Base-by-base conservation (phyloP, 2,329 filamentous ascomycete genomes). In the Fusarium sp. region DNA sequence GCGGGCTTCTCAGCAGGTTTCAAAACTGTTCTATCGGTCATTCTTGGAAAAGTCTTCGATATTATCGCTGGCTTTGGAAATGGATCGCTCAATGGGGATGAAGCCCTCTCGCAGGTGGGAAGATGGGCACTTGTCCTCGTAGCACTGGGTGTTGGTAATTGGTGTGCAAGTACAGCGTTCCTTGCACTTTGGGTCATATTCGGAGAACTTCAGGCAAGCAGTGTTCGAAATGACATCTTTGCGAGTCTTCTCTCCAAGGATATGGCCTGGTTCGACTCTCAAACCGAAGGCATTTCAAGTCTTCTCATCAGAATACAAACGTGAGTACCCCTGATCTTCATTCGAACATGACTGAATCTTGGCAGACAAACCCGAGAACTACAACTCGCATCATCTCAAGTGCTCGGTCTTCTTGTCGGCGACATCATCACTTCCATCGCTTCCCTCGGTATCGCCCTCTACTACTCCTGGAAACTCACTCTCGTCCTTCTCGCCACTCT, bases 401-500 rank as follows among this genome's bases (percentile, higher is more conserved):
- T 94, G 1, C 83, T 98, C 1, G 95, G 94, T 0, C 88, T 91
- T 46, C 79, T 92, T 2, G 76, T 92, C 11, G 87, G 90, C 64
- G 90, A 92, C 67, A 73, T 88, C 1, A 83, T 92, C n/a, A 89
- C 91, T 6, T 86, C 90, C 0, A 35, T 91, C 7, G 88, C 89
- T 7, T 92, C 92, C 12, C 81, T 97, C 3, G 83, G 82, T 1
- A 84, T 98, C 3, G 93, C 94, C 0, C 86, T 98, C 33, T 91
- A 89, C 78, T 92, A 89, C 74, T 96, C 93, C 0, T 98, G 93
- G 93, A 91, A 91, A 68, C 85, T 98, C 18, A 94, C 95, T 0
- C 83, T 97, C 1, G 90, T 97, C 5, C 90, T 95, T 14, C 83
- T 97, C 6, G 88, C 91, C 1, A 91, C 90, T 0, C 84, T 94